A percentile compares a stretch with the other conserved stretches of the same genome.
phyloP scores from a whole-genome alignment of 345 rosid genomes.

The Rhodomyrtus tomentosa region DNA sequence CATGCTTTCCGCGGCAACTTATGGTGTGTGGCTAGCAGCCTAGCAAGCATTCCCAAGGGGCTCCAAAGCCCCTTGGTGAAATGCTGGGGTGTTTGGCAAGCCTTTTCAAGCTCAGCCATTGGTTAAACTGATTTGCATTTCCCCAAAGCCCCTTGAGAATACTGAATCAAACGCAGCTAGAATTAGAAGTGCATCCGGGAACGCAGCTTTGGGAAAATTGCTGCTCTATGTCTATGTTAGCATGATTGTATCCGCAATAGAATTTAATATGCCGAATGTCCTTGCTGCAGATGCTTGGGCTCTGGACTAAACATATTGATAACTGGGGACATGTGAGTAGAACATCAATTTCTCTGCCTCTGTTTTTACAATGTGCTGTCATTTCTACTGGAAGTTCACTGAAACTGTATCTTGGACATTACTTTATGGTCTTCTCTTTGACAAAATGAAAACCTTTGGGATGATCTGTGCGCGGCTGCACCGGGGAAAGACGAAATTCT shows the following conservation, averaged over 20 bases:
- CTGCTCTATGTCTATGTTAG: background rate
- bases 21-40: background rate
- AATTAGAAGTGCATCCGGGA: no score
- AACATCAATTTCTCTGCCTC: background rate
- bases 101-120: no score
- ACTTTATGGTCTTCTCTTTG: no score
- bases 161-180: no score
- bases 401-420: background rate
- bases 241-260: background rate
- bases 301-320: constrained; percentile 47
- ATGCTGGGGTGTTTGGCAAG: no score
- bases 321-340: constrained; percentile 91
- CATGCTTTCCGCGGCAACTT: background rate
- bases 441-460: no score
- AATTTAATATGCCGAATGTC: background rate
- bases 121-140: no score
- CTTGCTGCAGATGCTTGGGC: constrained; percentile 51
- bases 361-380: background rate
- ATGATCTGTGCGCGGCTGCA: no score
- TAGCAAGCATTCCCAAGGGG: background rate
- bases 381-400: background rate
- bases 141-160: no score
- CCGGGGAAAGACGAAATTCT: no score
- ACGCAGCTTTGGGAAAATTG: no score
- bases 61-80: no score